phyloP scores from a whole-genome alignment of 2,329 filamentous ascomycete species.

The Thelonectria blattea region DNA sequence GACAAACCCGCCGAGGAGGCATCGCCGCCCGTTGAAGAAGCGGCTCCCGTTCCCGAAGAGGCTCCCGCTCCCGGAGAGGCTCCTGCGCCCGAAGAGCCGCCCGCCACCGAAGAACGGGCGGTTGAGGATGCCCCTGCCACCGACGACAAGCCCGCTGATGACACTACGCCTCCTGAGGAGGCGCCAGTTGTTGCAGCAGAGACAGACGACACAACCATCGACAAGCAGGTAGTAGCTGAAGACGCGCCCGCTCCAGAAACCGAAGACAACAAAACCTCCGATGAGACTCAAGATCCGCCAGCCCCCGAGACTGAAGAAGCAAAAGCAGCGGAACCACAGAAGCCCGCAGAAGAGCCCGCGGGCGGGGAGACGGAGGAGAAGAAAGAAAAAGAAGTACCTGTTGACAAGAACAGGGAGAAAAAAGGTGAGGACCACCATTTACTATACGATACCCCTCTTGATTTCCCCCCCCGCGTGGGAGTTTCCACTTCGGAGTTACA shows the following conservation, averaged over 20 bases:
- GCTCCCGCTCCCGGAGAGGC: conserved; percentile 19
- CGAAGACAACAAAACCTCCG: conserved; percentile 27
- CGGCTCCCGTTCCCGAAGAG: conserved; percentile 3
- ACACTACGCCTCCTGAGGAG: conserved; percentile 24
- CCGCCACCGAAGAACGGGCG: conserved; percentile 15
- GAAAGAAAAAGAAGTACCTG: conserved; percentile 49
- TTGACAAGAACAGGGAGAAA: conserved; percentile 44
- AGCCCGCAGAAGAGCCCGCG: conserved; percentile 30
- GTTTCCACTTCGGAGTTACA: conserved; percentile 36
- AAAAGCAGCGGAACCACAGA: conserved; percentile 25
- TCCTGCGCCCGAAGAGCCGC: conserved; percentile 15
- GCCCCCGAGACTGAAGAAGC: conserved; percentile 30
- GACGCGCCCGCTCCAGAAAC: conserved; percentile 25
- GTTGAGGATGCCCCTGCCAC: conserved; percentile 27
- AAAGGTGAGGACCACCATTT: conserved; percentile 53
- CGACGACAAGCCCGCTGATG: conserved; percentile 34
- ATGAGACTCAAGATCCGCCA: conserved; percentile 27
- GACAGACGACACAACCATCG: conserved; percentile 16
- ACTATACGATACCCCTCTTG: conserved; percentile 48
- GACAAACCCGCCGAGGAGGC: conserved; percentile 15
- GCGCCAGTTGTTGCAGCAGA: conserved; percentile 9
- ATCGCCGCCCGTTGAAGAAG: conserved; percentile 9
- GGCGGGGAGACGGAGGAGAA: conserved; percentile 43
- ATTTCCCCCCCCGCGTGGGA: conserved; percentile 42
- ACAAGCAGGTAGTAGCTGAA: conserved; percentile 26